phyloP scores from a whole-genome alignment of 2,329 filamentous ascomycete genomes.

The Apiospora arundinis region DNA sequence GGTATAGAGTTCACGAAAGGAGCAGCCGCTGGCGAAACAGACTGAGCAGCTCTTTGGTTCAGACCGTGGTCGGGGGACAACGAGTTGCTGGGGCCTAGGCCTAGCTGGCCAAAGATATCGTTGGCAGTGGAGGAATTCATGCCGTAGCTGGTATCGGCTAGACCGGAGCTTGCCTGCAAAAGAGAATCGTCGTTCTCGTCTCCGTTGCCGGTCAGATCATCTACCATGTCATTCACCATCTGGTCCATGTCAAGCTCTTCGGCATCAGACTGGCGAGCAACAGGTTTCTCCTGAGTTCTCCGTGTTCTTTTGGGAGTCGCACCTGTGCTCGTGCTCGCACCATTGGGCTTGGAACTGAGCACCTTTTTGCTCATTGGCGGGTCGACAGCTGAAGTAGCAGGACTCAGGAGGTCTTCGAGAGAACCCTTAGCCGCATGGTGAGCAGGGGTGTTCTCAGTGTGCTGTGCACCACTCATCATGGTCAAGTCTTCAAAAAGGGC shows the following conservation, averaged over 20 bases:
- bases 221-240: constrained; percentile 48
- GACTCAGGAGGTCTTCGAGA: neutral
- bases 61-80: neutral
- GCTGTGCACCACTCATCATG: constrained; percentile 11
- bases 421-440: neutral
- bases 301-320: neutral
- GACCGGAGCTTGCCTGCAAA: constrained; percentile 35
- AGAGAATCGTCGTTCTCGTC: constrained; percentile 43
- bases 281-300: neutral
- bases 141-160: constrained; percentile 57
- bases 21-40: neutral
- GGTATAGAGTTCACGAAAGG: constrained; percentile 43
- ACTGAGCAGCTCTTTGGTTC: neutral
- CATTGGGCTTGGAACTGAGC: neutral
- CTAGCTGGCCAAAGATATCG: constrained; percentile 53
- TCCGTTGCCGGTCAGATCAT: constrained; percentile 53
- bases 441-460: neutral
- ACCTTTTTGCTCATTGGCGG: neutral
- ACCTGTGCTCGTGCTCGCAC: neutral
- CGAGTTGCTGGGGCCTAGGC: neutral
- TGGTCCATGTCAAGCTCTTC: constrained; percentile 44
- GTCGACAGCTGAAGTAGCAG: neutral
- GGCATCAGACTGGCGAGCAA: neutral
- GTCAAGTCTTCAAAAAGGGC: neutral
- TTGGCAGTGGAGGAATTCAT: constrained; percentile 60